Percentiles rank a stretch among this genome's conserved stretches.
Conservation (phyloP, 768 basidiomycete species). For the Mycena haematopus region DNA sequence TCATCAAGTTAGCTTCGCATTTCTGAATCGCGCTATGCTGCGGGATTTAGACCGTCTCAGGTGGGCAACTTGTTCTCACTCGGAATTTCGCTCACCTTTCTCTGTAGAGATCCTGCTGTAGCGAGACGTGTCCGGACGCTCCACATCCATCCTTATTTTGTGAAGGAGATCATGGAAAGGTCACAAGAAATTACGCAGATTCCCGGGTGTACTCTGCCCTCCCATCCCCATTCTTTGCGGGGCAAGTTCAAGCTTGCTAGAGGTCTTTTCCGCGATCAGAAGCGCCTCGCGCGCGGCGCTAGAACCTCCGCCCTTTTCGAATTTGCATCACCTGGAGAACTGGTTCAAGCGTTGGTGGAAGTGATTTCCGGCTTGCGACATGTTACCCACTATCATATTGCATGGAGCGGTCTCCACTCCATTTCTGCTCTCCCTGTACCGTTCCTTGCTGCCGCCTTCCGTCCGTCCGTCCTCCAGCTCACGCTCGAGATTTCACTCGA, state of each 20-base stretch:
- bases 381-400: constrained; percentile 56
- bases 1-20: constrained; percentile 56
- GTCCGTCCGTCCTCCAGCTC: constrained; percentile 45
- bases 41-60: constrained; percentile 32
- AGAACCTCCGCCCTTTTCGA: constrained; percentile 38
- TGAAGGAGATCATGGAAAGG: constrained; percentile 47
- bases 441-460: constrained; percentile 44
- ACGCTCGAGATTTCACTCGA: constrained; percentile 52
- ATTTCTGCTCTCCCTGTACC: constrained; percentile 38
- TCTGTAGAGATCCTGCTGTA: constrained; percentile 51
- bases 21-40: constrained; percentile 51
- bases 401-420: constrained; percentile 51
- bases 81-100: constrained; percentile 7
- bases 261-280: constrained; percentile 43
- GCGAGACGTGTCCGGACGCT: constrained; percentile 55
- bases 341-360: constrained; percentile 48
- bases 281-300: constrained; percentile 33
- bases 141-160: constrained; percentile 55
- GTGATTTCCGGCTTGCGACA: constrained; percentile 52
- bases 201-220: not conserved
- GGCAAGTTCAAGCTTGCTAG: constrained; percentile 33
- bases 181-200: constrained; percentile 25
- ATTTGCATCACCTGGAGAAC: constrained; percentile 43
- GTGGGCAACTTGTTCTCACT: constrained; percentile 38
- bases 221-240: constrained; percentile 19